These are phyloP conservation scores for Mucor mucedo DNA, from an alignment of 371 early-diverging fungal genomes.

Conservation along the genomic window DNA sequence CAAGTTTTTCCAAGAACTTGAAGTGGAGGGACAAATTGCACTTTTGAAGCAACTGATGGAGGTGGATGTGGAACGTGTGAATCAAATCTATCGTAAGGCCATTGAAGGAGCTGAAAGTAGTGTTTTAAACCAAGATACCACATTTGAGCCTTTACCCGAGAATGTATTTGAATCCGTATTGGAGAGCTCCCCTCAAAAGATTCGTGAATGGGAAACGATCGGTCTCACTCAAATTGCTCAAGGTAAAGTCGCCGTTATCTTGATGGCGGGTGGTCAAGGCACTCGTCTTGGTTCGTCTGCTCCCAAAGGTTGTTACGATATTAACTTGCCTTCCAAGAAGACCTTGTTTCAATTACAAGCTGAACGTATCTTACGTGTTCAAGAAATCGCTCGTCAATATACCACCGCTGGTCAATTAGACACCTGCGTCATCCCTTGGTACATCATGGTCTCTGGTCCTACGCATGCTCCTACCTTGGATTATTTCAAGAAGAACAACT, in stretches of 20 bases:
- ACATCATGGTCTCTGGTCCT: conserved; percentile 95
- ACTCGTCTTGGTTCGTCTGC: conserved; percentile 85
- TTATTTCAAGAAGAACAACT: conserved; percentile 77
- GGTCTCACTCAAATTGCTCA: conserved; percentile 82
- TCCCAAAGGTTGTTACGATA: conserved; percentile 94
- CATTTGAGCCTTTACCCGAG: conserved; percentile 79
- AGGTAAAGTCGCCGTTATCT: conserved; percentile 92
- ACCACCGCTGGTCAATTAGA: conserved; percentile 30
- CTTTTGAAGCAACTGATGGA: conserved; percentile 70
- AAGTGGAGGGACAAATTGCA: conserved; percentile 56
- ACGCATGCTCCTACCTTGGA: conserved; percentile 79
- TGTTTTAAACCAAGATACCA: conserved; percentile 39
- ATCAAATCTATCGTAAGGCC: conserved; percentile 79
- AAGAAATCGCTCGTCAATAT: conserved; percentile 71
- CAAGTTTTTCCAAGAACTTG: conserved; percentile 75
- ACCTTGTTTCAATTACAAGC: conserved; percentile 92
- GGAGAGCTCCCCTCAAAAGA: conserved; percentile 58
- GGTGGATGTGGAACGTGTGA: conserved; percentile 82
- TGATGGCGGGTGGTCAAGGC: conserved; percentile 92
- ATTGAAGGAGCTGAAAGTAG: conserved; percentile 58
- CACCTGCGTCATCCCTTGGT: conserved; percentile 84
- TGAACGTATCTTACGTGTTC: conserved; percentile 86
- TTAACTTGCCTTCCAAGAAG: conserved; percentile 83
- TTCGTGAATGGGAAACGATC: conserved; percentile 71
- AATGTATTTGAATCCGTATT: conserved; percentile 78